Base-by-base conservation (phyloP, 2,329 filamentous ascomycete genomes). In the Pyrenochaeta sp. region DNA sequence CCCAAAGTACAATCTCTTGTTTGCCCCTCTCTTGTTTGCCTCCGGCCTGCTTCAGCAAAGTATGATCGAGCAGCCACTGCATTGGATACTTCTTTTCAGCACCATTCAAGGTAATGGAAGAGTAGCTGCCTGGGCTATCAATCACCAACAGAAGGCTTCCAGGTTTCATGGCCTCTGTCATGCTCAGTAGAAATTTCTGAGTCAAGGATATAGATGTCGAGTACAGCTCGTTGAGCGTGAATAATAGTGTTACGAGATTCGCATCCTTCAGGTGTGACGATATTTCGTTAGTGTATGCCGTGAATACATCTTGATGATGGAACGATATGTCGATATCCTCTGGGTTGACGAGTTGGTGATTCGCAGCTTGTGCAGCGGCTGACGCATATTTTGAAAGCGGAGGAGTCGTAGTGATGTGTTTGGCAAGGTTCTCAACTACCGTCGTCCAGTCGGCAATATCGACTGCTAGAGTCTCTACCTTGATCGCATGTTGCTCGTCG, bases 171-270 rank as follows among this genome's bases (percentile, higher is more conserved):
- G 77, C 62, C 1, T 84, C 79, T 0, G 90, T 91, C 15, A 97
- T 78, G 0, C 80, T 80, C 3, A 92, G 82, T 0, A 99, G 81
- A 60, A 98, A 88, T 3, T 81, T 80, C 0, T 94, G 96, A 0
- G 94, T 92, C 63, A 87, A 86, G 2, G 87, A 81, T 20, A 92
- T 85, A 1, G 88, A 91, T 0, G 85, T 81, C 0, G 90, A 89
- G 79, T 97, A 98, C 0, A 99, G 86, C 77, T 99, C 95, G 74
- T 98, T 98, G 41, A 98, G 84, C 0, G 94, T 97, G 81, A 98
- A 99, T 77, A 98, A 86, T 11, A 98, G 78, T 0, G 93, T 97
- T 12, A 96, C 80, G 0, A 97, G 61, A 29, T 75, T 61, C 1
- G 73, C 68, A 7, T 60, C 58, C 12, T 64, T 30, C 5, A 77